A percentile compares a stretch with the other conserved stretches of the same genome.
Conservation (phyloP, 495 filamentous ascomycete genomes). For the Lentithecium fluviatile region DNA sequence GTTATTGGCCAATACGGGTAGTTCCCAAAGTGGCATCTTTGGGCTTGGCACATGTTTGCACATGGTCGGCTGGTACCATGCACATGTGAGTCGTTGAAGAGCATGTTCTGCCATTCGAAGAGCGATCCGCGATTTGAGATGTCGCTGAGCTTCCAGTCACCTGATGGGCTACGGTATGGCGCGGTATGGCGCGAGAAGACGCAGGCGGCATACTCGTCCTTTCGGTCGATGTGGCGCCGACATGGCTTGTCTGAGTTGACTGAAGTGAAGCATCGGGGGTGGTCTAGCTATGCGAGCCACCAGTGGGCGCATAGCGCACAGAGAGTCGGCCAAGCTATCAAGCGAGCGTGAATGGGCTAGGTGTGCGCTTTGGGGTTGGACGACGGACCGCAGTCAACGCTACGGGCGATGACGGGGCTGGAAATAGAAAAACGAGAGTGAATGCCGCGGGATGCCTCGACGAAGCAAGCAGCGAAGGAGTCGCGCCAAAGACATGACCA, state of each 20-base stretch:
- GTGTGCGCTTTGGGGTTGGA: neutral
- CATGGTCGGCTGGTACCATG: too few species aligned
- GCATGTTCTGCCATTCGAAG: too few species aligned
- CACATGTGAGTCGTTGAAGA: too few species aligned
- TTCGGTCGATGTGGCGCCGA: neutral
- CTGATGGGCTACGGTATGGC: too few species aligned
- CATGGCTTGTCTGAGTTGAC: neutral
- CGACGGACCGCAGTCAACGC: conserved; percentile 5
- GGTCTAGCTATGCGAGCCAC: conserved; percentile 8
- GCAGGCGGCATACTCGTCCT: neutral
- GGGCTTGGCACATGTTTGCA: too few species aligned
- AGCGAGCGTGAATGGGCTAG: conserved; percentile 7
- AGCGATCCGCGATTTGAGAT: too few species aligned
- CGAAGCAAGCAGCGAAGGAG: neutral
- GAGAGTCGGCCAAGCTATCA: conserved; percentile 14
- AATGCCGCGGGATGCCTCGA: conserved; percentile 13
- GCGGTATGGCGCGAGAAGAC: too few species aligned
- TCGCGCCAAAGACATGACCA: neutral
- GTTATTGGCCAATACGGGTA: too few species aligned
- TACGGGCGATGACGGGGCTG: conserved; percentile 20
- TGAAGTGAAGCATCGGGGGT: neutral
- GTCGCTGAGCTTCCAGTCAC: too few species aligned
- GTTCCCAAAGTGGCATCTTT: too few species aligned
- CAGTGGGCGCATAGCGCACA: conserved; percentile 12
- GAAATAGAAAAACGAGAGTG: conserved; percentile 22